Evolutionary conservation across 495 filamentous ascomycete species (phyloP).

Genomic region (Bacidia gigantensis): DNA sequence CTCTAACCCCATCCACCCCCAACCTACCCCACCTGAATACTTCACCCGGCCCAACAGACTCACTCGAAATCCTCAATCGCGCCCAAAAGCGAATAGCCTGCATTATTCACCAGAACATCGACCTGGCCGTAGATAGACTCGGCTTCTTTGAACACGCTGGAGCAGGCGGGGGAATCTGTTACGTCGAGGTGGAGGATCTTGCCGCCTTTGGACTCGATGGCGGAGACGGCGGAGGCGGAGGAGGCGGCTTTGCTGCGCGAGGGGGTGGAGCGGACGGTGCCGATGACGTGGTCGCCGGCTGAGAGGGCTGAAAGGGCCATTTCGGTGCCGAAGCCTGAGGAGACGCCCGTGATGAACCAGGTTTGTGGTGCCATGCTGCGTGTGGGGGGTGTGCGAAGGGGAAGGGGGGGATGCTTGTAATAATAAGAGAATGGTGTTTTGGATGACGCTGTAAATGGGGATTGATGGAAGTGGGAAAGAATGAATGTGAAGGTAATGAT

Average conservation of each 20-base stretch:
- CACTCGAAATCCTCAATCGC: constrained; percentile 23
- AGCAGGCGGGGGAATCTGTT: constrained; percentile 21
- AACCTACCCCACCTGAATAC: not conserved
- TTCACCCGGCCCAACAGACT: not conserved
- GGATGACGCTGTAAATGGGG: too few species aligned
- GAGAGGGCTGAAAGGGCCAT: constrained; percentile 33
- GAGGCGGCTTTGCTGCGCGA: constrained; percentile 23
- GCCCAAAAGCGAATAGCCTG: constrained; percentile 21
- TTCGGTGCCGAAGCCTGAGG: constrained; percentile 37
- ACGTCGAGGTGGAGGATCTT: constrained; percentile 28
- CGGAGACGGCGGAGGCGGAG: constrained; percentile 21
- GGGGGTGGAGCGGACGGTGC: constrained; percentile 33
- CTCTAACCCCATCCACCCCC: not conserved
- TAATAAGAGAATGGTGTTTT: too few species aligned
- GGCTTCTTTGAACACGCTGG: constrained; percentile 4
- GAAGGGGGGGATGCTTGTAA: too few species aligned
- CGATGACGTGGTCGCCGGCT: constrained; percentile 41
- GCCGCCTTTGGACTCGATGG: constrained; percentile 20
- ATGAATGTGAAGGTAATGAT: too few species aligned
- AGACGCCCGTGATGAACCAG: constrained; percentile 43
- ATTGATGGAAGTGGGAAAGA: too few species aligned
- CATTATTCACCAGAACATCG: constrained; percentile 25
- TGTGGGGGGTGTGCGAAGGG: too few species aligned
- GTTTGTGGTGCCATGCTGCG: too few species aligned
- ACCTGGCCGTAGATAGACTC: constrained; percentile 12